Percentiles rank a stretch among this genome's conserved stretches.
Conservation (phyloP, 2,329 filamentous ascomycete genomes). For the Trichoderma koningii region DNA sequence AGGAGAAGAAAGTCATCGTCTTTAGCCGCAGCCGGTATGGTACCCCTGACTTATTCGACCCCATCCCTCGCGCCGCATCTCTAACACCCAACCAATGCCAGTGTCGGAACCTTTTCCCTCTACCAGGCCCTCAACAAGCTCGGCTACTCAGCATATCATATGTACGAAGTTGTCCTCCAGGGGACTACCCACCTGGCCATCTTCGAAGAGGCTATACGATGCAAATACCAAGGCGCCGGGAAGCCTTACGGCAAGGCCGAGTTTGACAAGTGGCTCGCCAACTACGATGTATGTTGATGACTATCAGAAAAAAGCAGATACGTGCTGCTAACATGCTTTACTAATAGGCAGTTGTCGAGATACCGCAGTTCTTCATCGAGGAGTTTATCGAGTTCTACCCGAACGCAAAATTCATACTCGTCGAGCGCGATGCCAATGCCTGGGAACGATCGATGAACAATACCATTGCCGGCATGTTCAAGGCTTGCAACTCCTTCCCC, state of each 20-base stretch:
- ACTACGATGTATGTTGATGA: conserved; percentile 40
- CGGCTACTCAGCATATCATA: conserved; percentile 44
- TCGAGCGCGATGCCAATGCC: conserved; percentile 40
- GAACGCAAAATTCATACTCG: conserved; percentile 42
- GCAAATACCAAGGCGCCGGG: conserved; percentile 35
- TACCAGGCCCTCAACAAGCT: conserved; percentile 41
- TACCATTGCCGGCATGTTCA: conserved; percentile 30
- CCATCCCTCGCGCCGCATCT: not conserved
- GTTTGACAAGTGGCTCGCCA: conserved; percentile 46
- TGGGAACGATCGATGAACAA: conserved; percentile 37
- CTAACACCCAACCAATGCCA: conserved; percentile 24
- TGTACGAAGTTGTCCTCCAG: conserved; percentile 36
- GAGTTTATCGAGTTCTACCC: conserved; percentile 34
- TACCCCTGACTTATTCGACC: not conserved
- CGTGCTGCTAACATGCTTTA: conserved; percentile 6
- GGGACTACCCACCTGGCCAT: conserved; percentile 34
- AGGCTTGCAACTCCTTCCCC: conserved; percentile 30
- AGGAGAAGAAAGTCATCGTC: conserved; percentile 42
- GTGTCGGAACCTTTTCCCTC: conserved; percentile 42
- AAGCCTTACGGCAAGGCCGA: conserved; percentile 41
- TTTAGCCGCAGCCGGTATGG: conserved; percentile 43
- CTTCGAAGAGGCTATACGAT: conserved; percentile 37
- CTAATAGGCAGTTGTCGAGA: conserved; percentile 28
- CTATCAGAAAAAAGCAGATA: fast-evolving
- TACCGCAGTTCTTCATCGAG: conserved; percentile 36